Percentiles rank a stretch among this genome's conserved stretches.
Conservation (phyloP, 163 green algal species). For the Chlorella variabilis region DNA sequence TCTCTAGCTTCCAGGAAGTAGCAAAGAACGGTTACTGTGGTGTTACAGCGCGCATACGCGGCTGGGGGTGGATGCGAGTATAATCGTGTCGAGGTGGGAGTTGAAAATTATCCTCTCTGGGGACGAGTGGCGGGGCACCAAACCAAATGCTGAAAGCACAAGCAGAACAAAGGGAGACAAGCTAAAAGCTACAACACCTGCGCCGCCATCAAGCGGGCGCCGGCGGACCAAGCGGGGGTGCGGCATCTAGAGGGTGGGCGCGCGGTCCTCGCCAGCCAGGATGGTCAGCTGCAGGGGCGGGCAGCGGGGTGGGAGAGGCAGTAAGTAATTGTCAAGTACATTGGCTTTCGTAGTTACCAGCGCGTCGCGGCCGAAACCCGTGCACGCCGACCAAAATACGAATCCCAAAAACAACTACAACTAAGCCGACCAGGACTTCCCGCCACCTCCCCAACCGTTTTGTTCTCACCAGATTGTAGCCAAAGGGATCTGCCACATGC, state of each 20-base stretch:
- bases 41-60: no score
- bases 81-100: not conserved
- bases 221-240: conserved; percentile 47
- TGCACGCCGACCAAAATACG: not conserved
- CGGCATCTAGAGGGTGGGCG: conserved; percentile 57
- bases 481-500: conserved; percentile 92
- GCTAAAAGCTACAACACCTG: conserved; percentile 1
- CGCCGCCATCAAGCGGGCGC: not conserved
- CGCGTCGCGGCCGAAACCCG: no score
- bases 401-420: not conserved
- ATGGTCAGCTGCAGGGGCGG: no score
- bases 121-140: not conserved
- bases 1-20: no score
- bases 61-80: not conserved
- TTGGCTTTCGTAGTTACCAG: conserved; percentile 10
- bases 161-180: not conserved
- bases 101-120: not conserved
- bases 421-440: no score
- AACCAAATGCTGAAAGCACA: conserved; percentile 18
- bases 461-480: conserved; percentile 74
- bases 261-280: conserved; percentile 51
- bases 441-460: not conserved
- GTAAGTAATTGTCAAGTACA: not conserved
- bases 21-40: no score
- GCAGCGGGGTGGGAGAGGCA: not conserved